A percentile compares a stretch with the other conserved stretches of the same genome.
Evolutionary conservation across 257 asterid species (phyloP).

Genomic region (Solanum rostratum): DNA sequence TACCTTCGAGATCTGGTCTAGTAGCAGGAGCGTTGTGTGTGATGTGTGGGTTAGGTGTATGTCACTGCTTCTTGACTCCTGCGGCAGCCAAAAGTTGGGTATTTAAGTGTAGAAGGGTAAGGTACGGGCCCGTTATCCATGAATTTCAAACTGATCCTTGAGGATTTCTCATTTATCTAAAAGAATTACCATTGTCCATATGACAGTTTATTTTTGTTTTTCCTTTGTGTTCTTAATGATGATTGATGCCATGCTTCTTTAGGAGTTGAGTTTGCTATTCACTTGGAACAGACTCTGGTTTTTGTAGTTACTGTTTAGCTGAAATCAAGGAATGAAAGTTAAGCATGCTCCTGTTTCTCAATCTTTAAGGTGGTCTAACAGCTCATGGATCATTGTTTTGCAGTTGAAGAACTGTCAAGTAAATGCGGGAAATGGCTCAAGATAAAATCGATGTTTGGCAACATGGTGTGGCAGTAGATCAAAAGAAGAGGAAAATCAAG

Average conservation of each 20-base stretch:
- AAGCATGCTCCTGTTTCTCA: neutral
- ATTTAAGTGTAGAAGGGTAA: neutral
- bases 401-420: neutral
- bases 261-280: neutral
- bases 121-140: neutral
- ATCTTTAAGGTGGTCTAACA: neutral
- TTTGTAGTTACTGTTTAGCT: no score
- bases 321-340: neutral
- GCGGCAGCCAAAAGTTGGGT: neutral
- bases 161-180: neutral
- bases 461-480: no score
- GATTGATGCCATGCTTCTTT: no score
- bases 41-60: neutral
- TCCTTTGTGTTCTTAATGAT: no score
- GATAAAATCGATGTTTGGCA: no score
- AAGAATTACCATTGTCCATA: neutral
- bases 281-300: neutral
- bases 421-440: neutral
- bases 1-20: neutral
- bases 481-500: no score
- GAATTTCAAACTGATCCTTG: neutral
- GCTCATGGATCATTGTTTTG: neutral
- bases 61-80: neutral
- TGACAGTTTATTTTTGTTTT: no score
- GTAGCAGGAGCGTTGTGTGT: neutral